A percentile compares a stretch with the other conserved stretches of the same genome.
Evolutionary conservation across 805 yeast genomes (phyloP).

Genomic region (Ogataea parapolymorpha): DNA sequence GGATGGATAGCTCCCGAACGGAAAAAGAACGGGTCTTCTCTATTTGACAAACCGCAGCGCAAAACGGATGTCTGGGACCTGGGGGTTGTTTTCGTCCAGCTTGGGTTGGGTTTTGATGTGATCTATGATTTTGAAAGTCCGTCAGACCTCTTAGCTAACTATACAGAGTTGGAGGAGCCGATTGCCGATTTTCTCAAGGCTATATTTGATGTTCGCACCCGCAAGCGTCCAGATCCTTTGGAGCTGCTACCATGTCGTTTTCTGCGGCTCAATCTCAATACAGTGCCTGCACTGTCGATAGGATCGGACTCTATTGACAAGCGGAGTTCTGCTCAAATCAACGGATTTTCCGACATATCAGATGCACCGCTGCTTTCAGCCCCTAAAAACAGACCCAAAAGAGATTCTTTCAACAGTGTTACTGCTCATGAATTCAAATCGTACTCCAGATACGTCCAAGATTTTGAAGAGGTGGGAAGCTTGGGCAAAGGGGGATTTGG

Average conservation of each 20-base stretch:
- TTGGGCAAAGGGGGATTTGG: conserved; percentile 97
- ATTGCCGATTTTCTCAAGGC: conserved; percentile 63
- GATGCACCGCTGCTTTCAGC: conserved; percentile 15
- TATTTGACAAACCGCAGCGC: conserved; percentile 51
- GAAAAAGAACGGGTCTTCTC: conserved; percentile 23
- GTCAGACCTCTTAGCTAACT: conserved; percentile 51
- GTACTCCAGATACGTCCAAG: conserved; percentile 79
- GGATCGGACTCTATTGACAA: not conserved
- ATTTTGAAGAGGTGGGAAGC: conserved; percentile 90
- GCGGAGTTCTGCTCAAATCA: not conserved
- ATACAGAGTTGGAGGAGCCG: conserved; percentile 43
- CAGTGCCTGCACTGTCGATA: conserved; percentile 29
- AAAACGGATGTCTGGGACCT: conserved; percentile 93
- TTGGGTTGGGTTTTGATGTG: conserved; percentile 58
- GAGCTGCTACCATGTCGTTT: conserved; percentile 84
- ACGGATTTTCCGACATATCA: conserved; percentile 22
- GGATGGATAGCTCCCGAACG: conserved; percentile 85
- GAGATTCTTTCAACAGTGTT: conserved; percentile 30
- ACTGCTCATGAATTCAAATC: conserved; percentile 19
- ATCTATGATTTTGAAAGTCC: conserved; percentile 57
- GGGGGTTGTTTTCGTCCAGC: conserved; percentile 72
- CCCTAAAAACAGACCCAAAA: conserved; percentile 14
- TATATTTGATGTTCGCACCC: conserved; percentile 62
- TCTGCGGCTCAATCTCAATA: conserved; percentile 62
- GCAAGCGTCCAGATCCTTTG: conserved; percentile 76